A percentile compares a stretch with the other conserved stretches of the same genome.
phyloP scores from a whole-genome alignment of 192 early-diverging fungal species.

The Oehlia diaphana region DNA sequence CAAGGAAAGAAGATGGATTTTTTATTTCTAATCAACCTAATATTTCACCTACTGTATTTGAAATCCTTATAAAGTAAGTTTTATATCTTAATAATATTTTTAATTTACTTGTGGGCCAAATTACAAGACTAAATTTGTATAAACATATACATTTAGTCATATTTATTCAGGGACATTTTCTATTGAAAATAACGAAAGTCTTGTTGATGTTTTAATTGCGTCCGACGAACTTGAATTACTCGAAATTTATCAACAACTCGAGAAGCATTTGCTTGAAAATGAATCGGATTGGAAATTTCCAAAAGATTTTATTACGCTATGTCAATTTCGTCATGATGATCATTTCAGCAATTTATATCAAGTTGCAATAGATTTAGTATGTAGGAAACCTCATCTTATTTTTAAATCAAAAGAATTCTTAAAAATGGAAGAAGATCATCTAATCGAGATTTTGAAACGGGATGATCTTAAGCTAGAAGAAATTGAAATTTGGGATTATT shows the following conservation, averaged over 20 bases:
- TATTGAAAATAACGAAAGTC: too few species aligned
- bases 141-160: too few species aligned
- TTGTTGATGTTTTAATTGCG: too few species aligned
- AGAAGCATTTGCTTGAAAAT: background rate
- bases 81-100: too few species aligned
- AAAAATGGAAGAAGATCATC: background rate
- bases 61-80: constrained; percentile 10
- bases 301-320: too few species aligned
- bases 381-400: background rate
- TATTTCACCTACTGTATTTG: background rate
- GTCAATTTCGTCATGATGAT: background rate
- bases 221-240: background rate
- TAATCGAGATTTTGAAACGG: background rate
- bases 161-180: too few species aligned
- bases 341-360: background rate
- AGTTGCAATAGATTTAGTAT: background rate
- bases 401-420: constrained; percentile 17
- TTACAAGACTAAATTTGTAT: too few species aligned
- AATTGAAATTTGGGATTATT: constrained; percentile 15
- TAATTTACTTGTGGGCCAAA: too few species aligned
- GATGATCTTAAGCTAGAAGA: constrained; percentile 5
- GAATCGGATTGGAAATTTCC: background rate
- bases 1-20: background rate
- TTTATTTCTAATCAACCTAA: constrained; percentile 5
- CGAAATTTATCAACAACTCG: background rate